A percentile compares a stretch with the other conserved stretches of the same genome.
These are phyloP conservation scores for Seminavis robusta DNA, from an alignment of 108 stramenopile genomes.

Conservation along the genomic window DNA sequence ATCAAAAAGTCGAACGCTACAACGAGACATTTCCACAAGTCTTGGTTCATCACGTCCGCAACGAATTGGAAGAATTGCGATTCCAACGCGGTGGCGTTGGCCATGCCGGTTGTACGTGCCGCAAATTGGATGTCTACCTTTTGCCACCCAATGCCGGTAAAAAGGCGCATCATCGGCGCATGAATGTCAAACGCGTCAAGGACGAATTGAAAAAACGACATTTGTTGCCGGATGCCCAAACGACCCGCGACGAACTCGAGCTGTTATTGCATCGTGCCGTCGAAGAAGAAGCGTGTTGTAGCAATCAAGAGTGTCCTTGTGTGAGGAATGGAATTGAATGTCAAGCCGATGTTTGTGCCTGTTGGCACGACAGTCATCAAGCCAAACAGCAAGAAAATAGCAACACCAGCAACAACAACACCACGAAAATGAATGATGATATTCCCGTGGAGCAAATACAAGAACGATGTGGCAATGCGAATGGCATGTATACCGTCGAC, in stretches of 20 bases:
- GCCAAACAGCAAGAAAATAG: constrained; percentile 11
- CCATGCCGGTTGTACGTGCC: constrained; percentile 74
- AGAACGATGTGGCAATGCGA: constrained; percentile 63
- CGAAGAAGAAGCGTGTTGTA: constrained; percentile 74
- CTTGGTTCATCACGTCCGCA: constrained; percentile 61
- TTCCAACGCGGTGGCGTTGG: constrained; percentile 47
- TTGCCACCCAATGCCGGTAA: constrained; percentile 53
- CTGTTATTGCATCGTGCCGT: constrained; percentile 52
- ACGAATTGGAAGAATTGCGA: constrained; percentile 75
- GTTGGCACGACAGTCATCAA: constrained; percentile 78
- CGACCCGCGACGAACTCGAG: constrained; percentile 64
- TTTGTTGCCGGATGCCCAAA: constrained; percentile 31
- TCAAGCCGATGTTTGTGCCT: constrained; percentile 80
- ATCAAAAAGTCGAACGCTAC: no score
- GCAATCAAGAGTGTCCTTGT: constrained; percentile 66
- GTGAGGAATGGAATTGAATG: constrained; percentile 69
- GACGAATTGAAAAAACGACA: constrained; percentile 79
- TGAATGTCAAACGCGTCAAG: constrained; percentile 57
- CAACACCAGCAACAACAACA: not conserved
- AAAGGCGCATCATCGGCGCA: constrained; percentile 57
- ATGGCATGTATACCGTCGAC: constrained; percentile 74
- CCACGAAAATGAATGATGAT: constrained; percentile 5
- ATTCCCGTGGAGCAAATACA: constrained; percentile 41
- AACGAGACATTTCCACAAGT: constrained; percentile 39
- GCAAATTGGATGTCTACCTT: constrained; percentile 71